Base-by-base conservation (phyloP, 805 yeast genomes). In the Candida jianshihensis region DNA sequence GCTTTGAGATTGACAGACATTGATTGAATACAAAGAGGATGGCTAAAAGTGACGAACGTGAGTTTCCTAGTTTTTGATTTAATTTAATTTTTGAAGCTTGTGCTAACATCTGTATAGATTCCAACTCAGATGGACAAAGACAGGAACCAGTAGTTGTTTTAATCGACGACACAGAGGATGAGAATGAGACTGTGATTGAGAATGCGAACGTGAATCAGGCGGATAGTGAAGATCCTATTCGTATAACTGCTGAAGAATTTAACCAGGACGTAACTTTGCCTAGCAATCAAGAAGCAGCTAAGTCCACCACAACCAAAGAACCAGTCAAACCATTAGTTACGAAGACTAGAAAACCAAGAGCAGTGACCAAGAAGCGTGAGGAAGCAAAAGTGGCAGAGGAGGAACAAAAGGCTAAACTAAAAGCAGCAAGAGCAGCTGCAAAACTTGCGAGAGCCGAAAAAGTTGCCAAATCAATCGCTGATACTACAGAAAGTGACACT, bases 361-460 rank as follows among this genome's bases (percentile, higher is more conserved):
- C 29, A 14, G 29, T 33, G 3, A 10, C 22, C 7, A 31, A 41
- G 29, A 34, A 39, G 34, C 19, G 20, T 19, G 31, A 19, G 9
- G 24, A 28, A 10, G 19, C 4, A 10, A 19, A 33, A 18, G 26
- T 14, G 6, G 19, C 22, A 18, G 12, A 7, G 19, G 19, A 16
- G 15, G 29, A 39, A 21, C 31, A 35, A 24, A 15, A 10, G 4
- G 33, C 36, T 10, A 32, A 34, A 20, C n/a, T 35, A 4, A 39
- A 36, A 16, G 33, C 36, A 8, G 15, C 29, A 2, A 40, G 31
- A 19, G 39, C 42, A 20, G 35, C 39, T 22, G 42, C 36, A 17
- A 1, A 30, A 20, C 34, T 38, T 22, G 42, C 36, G 14, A 1
- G 28, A 5, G 42, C 42, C n/a, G 36, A 34, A 15, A 34, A 34